Conservation (phyloP, 139 green algal species). For the Auxenochlorella protothecoides region DNA sequence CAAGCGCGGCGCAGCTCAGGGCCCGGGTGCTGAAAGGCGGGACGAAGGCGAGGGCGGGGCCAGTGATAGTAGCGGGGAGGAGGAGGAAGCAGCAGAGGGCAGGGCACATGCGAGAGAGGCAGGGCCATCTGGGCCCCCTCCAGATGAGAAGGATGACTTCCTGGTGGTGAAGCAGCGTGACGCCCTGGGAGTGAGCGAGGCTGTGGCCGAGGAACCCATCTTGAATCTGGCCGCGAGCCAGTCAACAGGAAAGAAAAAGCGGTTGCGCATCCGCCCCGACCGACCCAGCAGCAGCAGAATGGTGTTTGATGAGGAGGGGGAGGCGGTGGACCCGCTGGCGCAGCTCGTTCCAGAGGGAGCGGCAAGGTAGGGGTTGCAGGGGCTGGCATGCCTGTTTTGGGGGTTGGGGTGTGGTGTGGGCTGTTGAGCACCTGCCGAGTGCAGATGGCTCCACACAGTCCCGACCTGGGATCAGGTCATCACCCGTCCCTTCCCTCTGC, state of each 20-base stretch:
- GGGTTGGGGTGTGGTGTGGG: background rate
- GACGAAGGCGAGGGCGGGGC: too few species aligned
- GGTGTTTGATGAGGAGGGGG: slow-evolving; percentile 70
- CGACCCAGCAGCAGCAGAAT: background rate
- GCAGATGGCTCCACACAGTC: slow-evolving; percentile 12
- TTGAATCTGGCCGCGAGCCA: too few species aligned
- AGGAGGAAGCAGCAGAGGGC: background rate
- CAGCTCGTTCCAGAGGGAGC: slow-evolving; percentile 28
- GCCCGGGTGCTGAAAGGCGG: too few species aligned
- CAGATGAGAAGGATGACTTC: slow-evolving; percentile 28
- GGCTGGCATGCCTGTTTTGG: background rate
- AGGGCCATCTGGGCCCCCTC: too few species aligned
- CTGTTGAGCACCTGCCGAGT: background rate
- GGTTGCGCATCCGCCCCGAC: too few species aligned
- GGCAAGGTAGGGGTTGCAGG: background rate
- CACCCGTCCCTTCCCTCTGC: too few species aligned
- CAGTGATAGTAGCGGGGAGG: too few species aligned
- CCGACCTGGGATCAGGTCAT: slow-evolving; percentile 28
- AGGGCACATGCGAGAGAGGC: background rate
- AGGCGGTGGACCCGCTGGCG: slow-evolving; percentile 46
- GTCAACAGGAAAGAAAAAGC: too few species aligned
- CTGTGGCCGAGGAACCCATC: too few species aligned
- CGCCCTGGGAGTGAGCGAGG: background rate
- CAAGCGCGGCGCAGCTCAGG: slow-evolving; percentile 8
- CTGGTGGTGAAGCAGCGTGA: slow-evolving; percentile 35